These are phyloP conservation scores for Pseudogymnoascus sp. DNA, from an alignment of 2,329 filamentous ascomycete species.

Conservation along the genomic window DNA sequence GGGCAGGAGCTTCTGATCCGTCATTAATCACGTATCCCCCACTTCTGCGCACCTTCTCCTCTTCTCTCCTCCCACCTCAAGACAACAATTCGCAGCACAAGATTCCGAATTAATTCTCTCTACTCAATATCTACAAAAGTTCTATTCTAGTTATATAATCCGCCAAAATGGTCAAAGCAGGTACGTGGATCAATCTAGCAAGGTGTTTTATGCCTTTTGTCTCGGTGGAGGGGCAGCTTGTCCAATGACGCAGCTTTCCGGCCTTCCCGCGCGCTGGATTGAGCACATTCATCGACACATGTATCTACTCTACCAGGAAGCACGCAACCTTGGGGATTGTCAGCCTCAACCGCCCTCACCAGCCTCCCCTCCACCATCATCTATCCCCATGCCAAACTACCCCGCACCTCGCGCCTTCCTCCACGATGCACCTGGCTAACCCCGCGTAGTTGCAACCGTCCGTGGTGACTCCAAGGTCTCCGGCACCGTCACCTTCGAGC, in stretches of 20 bases:
- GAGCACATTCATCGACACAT: conserved; percentile 44
- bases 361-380: conserved; percentile 12
- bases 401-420: background rate
- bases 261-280: conserved; percentile 43
- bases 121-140: background rate
- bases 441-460: conserved; percentile 74
- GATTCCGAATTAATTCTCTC: background rate
- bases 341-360: conserved; percentile 16
- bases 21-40: conserved; percentile 7
- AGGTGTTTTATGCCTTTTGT: conserved; percentile 16
- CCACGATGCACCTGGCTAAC: background rate
- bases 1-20: conserved; percentile 4
- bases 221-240: background rate
- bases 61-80: background rate
- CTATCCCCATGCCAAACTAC: background rate
- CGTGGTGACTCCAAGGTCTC: conserved; percentile 95
- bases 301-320: conserved; percentile 19
- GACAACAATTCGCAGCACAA: background rate
- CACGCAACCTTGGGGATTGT: conserved; percentile 40
- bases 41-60: conserved; percentile 2
- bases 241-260: conserved; percentile 22
- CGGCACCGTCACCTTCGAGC: conserved; percentile 93
- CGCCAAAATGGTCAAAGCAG: conserved; percentile 97
- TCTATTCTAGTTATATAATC: conserved; percentile 18
- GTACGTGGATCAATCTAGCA: conserved; percentile 43